Conservation (phyloP, 2,329 filamentous ascomycete genomes). For the Talaromyces amestolkiae region DNA sequence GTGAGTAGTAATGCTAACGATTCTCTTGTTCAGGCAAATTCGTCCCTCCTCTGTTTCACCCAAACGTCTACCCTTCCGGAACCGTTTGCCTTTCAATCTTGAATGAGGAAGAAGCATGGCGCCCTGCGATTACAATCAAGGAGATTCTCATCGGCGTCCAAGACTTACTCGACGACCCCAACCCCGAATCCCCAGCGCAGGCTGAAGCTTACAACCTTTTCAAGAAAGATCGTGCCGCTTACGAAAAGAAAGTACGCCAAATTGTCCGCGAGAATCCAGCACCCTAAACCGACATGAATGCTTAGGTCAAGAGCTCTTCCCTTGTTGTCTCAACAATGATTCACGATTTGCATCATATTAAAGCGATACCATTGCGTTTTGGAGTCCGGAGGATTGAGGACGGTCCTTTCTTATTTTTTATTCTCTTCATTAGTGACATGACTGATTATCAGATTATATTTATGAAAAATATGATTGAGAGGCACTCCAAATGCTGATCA, state of each 20-base stretch:
- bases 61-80: conserved; percentile 96
- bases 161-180: conserved; percentile 91
- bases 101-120: conserved; percentile 98
- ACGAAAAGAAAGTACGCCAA: conserved; percentile 81
- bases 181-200: conserved; percentile 93
- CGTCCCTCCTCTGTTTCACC: conserved; percentile 90
- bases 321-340: background rate
- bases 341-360: conserved; percentile 4
- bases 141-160: conserved; percentile 96
- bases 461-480: too few species aligned
- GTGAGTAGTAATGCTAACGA: background rate
- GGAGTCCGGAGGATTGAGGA: background rate
- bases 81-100: conserved; percentile 96
- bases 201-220: conserved; percentile 96
- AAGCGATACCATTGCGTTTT: conserved; percentile 1
- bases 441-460: background rate
- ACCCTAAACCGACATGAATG: conserved; percentile 45
- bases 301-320: background rate
- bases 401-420: background rate
- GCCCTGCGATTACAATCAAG: conserved; percentile 96
- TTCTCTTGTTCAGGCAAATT: conserved; percentile 73
- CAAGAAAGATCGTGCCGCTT: conserved; percentile 82
- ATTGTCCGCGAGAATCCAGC: conserved; percentile 88
- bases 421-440: background rate
- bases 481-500: too few species aligned